Conservation (phyloP, 345 rosid species). For the Bretschneidera sinensis region DNA sequence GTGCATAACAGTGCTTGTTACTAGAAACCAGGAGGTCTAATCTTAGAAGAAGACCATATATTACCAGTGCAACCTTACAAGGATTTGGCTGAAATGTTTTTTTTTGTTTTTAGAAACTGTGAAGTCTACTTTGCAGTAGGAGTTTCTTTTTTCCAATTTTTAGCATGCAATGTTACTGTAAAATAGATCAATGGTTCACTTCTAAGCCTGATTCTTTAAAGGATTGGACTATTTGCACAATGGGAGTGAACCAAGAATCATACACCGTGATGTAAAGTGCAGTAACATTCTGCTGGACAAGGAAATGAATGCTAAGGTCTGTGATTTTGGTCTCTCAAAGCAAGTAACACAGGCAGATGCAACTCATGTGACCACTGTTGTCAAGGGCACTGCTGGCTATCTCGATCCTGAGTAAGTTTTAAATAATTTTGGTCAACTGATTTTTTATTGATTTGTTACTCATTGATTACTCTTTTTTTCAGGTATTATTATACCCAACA, state of each 20-base stretch:
- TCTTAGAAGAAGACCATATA: too few relatives aligned
- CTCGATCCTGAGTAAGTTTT: conserved; percentile 82
- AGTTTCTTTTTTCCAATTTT: not conserved
- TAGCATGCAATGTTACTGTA: not conserved
- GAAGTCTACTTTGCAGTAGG: not conserved
- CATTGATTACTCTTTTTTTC: conserved; percentile 12
- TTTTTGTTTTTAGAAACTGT: too few relatives aligned
- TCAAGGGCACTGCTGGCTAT: conserved; percentile 94
- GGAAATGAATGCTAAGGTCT: conserved; percentile 80
- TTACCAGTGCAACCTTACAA: too few relatives aligned
- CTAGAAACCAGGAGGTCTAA: too few relatives aligned
- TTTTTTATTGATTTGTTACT: conserved; percentile 5
- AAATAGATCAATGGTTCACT: not conserved
- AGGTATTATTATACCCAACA: conserved; percentile 86
- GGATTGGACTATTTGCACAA: conserved; percentile 93
- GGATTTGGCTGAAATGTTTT: too few relatives aligned
- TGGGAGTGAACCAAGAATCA: conserved; percentile 79
- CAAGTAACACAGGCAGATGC: conserved; percentile 67
- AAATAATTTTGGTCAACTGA: not conserved
- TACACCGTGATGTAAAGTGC: conserved; percentile 87
- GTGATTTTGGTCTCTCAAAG: conserved; percentile 79
- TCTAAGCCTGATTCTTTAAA: conserved; percentile 19
- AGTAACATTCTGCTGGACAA: conserved; percentile 77
- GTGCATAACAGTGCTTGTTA: too few relatives aligned
- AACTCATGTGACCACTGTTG: conserved; percentile 83